Evolutionary conservation across 305 asterid genomes (phyloP).

Genomic region (Fraxinus sp.): DNA sequence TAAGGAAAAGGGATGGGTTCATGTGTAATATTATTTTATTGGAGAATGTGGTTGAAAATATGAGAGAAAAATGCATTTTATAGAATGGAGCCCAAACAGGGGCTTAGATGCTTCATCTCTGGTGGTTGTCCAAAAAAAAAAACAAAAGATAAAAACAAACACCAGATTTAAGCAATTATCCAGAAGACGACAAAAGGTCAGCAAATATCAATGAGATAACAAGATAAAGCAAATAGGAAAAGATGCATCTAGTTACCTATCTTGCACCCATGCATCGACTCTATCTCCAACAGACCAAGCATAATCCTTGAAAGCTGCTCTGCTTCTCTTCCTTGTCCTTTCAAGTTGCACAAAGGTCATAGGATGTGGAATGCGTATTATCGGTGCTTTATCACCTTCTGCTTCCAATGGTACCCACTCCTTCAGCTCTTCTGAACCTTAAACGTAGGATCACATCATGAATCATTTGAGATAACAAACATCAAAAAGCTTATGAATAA

Average conservation of each 20-base stretch:
- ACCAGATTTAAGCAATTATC: conserved; percentile 17
- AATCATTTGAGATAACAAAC: neutral
- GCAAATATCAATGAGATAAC: conserved; percentile 1
- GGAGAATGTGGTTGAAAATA: too few relatives aligned
- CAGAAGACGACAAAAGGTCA: neutral
- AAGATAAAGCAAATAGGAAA: conserved; percentile 2
- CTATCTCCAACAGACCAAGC: conserved; percentile 85
- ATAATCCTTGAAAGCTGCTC: conserved; percentile 67
- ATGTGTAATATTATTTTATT: too few relatives aligned
- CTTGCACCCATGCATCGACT: conserved; percentile 77
- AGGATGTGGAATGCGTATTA: conserved; percentile 67
- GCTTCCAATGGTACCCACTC: conserved; percentile 84
- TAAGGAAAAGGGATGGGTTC: too few relatives aligned
- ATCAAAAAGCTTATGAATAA: neutral
- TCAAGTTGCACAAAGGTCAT: conserved; percentile 48
- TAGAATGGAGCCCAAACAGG: too few relatives aligned
- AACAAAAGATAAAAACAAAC: neutral
- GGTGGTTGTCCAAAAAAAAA: neutral
- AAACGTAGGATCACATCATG: conserved; percentile 15
- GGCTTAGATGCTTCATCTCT: neutral
- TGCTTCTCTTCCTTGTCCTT: conserved; percentile 78
- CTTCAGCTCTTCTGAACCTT: conserved; percentile 62
- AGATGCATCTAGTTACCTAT: conserved; percentile 49
- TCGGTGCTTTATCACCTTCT: conserved; percentile 56
- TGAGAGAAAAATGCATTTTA: too few relatives aligned